Percentiles rank a stretch among this genome's conserved stretches.
These are phyloP conservation scores for Flaveria floridana DNA, from an alignment of 140 eudicot genomes.

Conservation along the genomic window DNA sequence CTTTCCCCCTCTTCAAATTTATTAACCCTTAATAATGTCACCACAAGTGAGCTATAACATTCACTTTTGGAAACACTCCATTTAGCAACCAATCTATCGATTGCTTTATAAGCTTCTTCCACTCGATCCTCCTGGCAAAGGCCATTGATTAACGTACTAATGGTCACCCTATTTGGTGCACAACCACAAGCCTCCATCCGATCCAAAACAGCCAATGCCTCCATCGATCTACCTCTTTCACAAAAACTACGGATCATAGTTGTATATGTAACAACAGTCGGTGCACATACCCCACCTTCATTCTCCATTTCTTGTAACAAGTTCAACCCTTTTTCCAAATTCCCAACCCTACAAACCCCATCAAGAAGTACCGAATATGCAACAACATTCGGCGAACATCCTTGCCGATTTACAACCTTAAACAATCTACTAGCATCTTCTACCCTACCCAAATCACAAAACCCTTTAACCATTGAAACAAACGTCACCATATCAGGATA, in stretches of 20 bases:
- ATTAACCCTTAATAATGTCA: constrained; percentile 42
- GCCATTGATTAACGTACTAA: constrained; percentile 62
- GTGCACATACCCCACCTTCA: constrained; percentile 50
- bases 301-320: constrained; percentile 71
- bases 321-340: constrained; percentile 57
- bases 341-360: constrained; percentile 66
- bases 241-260: constrained; percentile 55
- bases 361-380: constrained; percentile 66
- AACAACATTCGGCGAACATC: constrained; percentile 58
- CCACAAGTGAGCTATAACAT: constrained; percentile 67
- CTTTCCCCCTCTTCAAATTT: constrained; percentile 56
- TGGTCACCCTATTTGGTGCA: constrained; percentile 57
- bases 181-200: constrained; percentile 58
- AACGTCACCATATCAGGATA: constrained; percentile 77
- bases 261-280: constrained; percentile 72
- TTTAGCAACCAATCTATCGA: constrained; percentile 41
- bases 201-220: constrained; percentile 65
- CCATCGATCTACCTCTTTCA: constrained; percentile 50
- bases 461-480: constrained; percentile 62
- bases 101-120: constrained; percentile 54
- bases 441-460: constrained; percentile 65
- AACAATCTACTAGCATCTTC: constrained; percentile 71
- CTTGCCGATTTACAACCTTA: constrained; percentile 47
- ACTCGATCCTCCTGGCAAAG: constrained; percentile 53
- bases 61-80: constrained; percentile 46